Percentiles rank a stretch among this genome's conserved stretches.
These are phyloP conservation scores for Carallia pectinifolia DNA, from an alignment of 345 rosid genomes.

Conservation along the genomic window DNA sequence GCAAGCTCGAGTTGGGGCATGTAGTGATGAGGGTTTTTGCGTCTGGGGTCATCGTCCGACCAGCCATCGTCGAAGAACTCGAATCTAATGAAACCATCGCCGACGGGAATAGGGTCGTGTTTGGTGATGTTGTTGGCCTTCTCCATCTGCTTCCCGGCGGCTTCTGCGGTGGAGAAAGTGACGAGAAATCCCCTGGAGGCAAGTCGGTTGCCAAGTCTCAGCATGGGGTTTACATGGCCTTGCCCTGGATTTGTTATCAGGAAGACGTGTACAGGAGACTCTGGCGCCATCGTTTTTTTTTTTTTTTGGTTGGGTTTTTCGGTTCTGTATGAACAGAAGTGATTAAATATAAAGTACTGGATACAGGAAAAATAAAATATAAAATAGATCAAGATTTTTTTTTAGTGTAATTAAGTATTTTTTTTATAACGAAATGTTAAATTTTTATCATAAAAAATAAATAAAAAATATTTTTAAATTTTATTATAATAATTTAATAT, in stretches of 20 bases:
- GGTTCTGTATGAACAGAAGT: background rate
- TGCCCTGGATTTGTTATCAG: constrained; percentile 74
- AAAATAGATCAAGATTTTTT: too few relatives aligned
- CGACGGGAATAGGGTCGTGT: constrained; percentile 44
- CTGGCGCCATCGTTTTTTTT: constrained; percentile 32
- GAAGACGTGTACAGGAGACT: constrained; percentile 54
- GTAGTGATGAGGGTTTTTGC: constrained; percentile 37
- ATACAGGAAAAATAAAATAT: too few relatives aligned
- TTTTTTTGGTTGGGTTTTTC: too few relatives aligned
- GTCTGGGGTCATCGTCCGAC: constrained; percentile 47
- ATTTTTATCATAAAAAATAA: too few relatives aligned
- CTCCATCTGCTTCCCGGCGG: constrained; percentile 53
- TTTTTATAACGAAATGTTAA: too few relatives aligned
- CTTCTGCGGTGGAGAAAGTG: constrained; percentile 54
- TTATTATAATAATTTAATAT: too few relatives aligned
- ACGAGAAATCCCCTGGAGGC: constrained; percentile 77
- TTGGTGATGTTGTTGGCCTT: constrained; percentile 42
- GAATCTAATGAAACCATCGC: constrained; percentile 60
- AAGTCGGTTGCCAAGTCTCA: constrained; percentile 67
- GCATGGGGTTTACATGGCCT: constrained; percentile 81
- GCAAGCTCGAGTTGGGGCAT: constrained; percentile 47
- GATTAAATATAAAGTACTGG: background rate
- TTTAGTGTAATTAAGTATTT: too few relatives aligned
- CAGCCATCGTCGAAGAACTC: constrained; percentile 67
- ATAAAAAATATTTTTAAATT: too few relatives aligned